Base-by-base conservation (phyloP, 2,329 filamentous ascomycete species). In the Cordyceps pruinosa region DNA sequence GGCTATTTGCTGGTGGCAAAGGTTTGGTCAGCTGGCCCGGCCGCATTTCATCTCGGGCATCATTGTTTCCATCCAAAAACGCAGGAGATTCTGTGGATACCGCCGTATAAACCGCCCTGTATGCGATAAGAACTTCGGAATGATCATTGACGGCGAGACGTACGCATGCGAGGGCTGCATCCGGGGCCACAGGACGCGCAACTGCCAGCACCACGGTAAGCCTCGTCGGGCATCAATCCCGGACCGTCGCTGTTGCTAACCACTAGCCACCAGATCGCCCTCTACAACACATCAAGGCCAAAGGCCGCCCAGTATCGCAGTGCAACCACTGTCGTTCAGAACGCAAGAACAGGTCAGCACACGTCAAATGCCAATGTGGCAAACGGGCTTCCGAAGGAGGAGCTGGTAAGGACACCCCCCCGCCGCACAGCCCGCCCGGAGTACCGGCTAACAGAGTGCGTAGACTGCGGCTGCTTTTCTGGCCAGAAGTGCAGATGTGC, bases 291-390 rank as follows among this genome's bases (percentile, higher is more conserved):
- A 53, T 58, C 7, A 58, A 52, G 26, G 19, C 48, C 15, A 52
- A 58, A 15, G 56, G 56, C 13, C 48, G 56, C 9, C 56, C 56
- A 13, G 42, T 52, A 12, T 58, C 56, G n/a, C 56, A 58, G 23
- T 58, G 56, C 34, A 48, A 58, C 42, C 56, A 58, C 49, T 58
- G 56, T 28, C 48, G 56, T 34, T 46, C 48, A 19, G 48, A 52
- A 49, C 56, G 56, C 32, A 53, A 52, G 42, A 52, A 45, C 15
- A n/a, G 48, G 13, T 58, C 56, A 4, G 56, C 56, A 21, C 56
- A 58, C 5, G 56, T 58, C n/a, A 58, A 58, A 5, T 58, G 56
- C 34, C 39, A 53, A n/a, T 96, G 91, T 72, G 89, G 88, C 70
- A 88, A 92, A 73, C 37, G 49, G 12, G 32, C 41, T 5, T 42